Evolutionary conservation across 768 basidiomycete genomes (phyloP).

Genomic region (Cystofilobasidium bisporidii): DNA sequence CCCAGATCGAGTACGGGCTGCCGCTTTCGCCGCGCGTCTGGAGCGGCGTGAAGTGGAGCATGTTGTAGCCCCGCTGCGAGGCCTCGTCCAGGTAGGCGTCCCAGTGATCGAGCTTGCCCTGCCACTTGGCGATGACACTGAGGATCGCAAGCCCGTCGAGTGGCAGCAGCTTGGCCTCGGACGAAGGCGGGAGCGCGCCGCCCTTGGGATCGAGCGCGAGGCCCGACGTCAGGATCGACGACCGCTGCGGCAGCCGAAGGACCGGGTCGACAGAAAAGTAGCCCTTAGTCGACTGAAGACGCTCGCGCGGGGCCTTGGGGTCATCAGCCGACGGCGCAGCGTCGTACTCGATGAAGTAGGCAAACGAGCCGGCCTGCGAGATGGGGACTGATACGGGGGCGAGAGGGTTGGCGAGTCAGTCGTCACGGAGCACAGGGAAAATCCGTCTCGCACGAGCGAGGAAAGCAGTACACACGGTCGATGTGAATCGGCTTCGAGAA

Average conservation of each 20-base stretch:
- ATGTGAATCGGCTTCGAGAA: slow-evolving; percentile 86
- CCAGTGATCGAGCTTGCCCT: slow-evolving; percentile 78
- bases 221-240: slow-evolving; percentile 55
- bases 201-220: slow-evolving; percentile 18
- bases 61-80: slow-evolving; percentile 84
- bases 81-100: slow-evolving; percentile 69
- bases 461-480: slow-evolving; percentile 45
- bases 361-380: slow-evolving; percentile 90
- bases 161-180: slow-evolving; percentile 46
- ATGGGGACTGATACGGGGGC: slow-evolving; percentile 54
- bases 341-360: slow-evolving; percentile 90
- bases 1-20: slow-evolving; percentile 86
- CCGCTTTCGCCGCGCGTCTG: slow-evolving; percentile 82
- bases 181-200: slow-evolving; percentile 5
- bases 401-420: neutral
- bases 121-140: slow-evolving; percentile 95
- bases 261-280: slow-evolving; percentile 96
- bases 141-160: slow-evolving; percentile 81
- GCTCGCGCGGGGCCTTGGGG: slow-evolving; percentile 44
- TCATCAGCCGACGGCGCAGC: slow-evolving; percentile 29
- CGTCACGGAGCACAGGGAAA: neutral
- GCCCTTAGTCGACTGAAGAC: slow-evolving; percentile 72
- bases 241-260: slow-evolving; percentile 62
- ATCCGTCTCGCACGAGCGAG: neutral
- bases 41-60: slow-evolving; percentile 93